Base-by-base conservation (phyloP, 2,329 filamentous ascomycete species). In the Chalaropsis thielavioides region DNA sequence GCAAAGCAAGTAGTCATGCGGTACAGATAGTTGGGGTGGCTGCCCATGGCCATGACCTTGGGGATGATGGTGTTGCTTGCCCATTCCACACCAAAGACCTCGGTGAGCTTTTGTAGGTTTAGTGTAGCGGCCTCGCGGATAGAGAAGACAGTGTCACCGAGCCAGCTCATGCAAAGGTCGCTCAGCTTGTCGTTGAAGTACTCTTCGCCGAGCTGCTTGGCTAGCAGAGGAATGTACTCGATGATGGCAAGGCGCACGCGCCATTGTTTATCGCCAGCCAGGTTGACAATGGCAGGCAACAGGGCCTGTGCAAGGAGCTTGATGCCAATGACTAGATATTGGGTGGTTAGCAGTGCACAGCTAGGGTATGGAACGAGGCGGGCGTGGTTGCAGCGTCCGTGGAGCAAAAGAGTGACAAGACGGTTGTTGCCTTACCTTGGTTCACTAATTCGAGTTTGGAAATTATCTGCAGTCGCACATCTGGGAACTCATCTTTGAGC, bases 1-100 rank as follows among this genome's bases (percentile, higher is more conserved):
- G 94, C 94, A 75, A 99, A 99, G 79, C 92, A 97, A n/a, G 94
- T 99, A 10, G 94, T 99, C 94, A 99, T 99, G 74, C 94, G 85
- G 82, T 99, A 99, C 63, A 99, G 87, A 75, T 99, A 99, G 79
- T 99, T 99, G 68, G 92, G 90, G 75, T 99, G 94, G 73, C 90
- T 89, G 67, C 94, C 94, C 94, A 99, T 97, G 44, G 89, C 89
- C 83, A 96, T 94, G 69, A 99, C 94, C 80, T 97, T 97, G 67
- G 94, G 94, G 71, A 99, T 95, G 72, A 99, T 99, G 59, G 92
- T 91, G 74, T 92, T 89, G 75, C 88, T 95, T 54, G 94, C 92
- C 94, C 94, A 99, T 69, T 96, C 91, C 17, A 97, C 92, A 60
- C 94, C 94, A 73, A 99, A 99, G 0, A 99, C 94, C 76, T 99